Percentiles rank a stretch among this genome's conserved stretches.
Conservation (phyloP, 1,139 yeast species). For the Lodderomyces elongisporus region DNA sequence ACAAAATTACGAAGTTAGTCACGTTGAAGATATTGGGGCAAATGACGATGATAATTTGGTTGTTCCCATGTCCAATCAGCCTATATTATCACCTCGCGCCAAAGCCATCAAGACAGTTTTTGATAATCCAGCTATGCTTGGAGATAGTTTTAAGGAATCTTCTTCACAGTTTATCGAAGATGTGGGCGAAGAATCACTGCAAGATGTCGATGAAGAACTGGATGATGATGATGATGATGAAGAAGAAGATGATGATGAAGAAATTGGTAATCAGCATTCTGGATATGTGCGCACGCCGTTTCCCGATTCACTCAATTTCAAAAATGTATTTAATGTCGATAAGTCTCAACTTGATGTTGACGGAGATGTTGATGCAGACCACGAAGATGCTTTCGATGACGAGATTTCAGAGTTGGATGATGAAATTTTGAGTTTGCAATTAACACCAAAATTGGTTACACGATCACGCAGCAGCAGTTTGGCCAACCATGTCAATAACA, state of each 20-base stretch:
- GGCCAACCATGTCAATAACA: neutral
- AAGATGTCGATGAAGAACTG: conserved; percentile 8
- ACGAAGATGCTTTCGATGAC: conserved; percentile 15
- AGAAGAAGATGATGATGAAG: conserved; percentile 4
- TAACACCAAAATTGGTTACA: conserved; percentile 7
- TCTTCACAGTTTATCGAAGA: conserved; percentile 22
- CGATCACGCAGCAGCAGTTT: conserved; percentile 3
- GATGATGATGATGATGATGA: conserved; percentile 9
- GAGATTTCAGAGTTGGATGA: conserved; percentile 17
- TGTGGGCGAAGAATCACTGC: conserved; percentile 17
- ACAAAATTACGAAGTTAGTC: conserved; percentile 10
- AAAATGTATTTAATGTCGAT: conserved; percentile 29
- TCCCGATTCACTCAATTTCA: conserved; percentile 28
- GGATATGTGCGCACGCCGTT: conserved; percentile 21
- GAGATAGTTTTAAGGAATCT: conserved; percentile 10
- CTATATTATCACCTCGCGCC: conserved; percentile 34
- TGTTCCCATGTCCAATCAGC: conserved; percentile 14
- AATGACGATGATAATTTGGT: conserved; percentile 5
- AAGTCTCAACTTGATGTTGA: conserved; percentile 12
- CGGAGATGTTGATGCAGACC: conserved; percentile 16
- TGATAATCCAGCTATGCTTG: conserved; percentile 41
- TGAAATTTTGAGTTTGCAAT: conserved; percentile 13
- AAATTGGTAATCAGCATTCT: neutral
- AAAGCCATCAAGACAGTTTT: conserved; percentile 44
- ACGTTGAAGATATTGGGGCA: conserved; percentile 12